Conservation (phyloP, 2,329 filamentous ascomycete species). For the Botryotinia narcissicola region DNA sequence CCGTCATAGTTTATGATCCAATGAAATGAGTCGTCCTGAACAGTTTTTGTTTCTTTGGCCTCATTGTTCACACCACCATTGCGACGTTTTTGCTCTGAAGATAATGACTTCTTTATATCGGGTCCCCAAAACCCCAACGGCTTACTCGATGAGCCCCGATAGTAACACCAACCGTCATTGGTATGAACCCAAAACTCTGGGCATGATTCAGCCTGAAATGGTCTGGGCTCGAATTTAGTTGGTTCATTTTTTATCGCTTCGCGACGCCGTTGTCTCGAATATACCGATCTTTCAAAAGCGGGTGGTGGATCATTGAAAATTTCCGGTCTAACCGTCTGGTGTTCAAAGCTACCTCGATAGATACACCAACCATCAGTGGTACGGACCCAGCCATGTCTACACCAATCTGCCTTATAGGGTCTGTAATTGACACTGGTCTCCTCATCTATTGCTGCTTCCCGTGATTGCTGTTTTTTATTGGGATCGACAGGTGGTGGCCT, state of each 20-base stretch:
- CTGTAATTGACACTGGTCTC: neutral
- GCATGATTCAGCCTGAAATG: neutral
- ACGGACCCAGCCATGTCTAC: neutral
- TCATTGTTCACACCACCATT: neutral
- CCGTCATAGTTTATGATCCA: neutral
- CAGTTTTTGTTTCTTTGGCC: neutral
- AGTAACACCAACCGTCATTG: constrained; percentile 1
- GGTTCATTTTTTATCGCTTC: neutral
- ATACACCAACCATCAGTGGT: constrained; percentile 4
- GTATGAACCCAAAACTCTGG: neutral
- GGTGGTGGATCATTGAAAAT: neutral
- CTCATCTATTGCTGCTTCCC: neutral
- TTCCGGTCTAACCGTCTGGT: neutral
- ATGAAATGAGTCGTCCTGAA: neutral
- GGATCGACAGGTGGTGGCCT: neutral
- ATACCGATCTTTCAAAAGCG: neutral
- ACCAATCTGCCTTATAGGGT: neutral
- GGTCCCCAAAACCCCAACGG: neutral
- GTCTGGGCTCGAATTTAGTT: neutral
- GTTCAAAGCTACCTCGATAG: neutral
- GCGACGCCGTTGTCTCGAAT: neutral
- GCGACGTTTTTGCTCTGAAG: neutral
- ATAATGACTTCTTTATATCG: neutral
- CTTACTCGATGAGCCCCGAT: neutral
- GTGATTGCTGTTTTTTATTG: neutral